phyloP scores from a whole-genome alignment of 768 basidiomycete species.

The Hemileccinum impolitum region DNA sequence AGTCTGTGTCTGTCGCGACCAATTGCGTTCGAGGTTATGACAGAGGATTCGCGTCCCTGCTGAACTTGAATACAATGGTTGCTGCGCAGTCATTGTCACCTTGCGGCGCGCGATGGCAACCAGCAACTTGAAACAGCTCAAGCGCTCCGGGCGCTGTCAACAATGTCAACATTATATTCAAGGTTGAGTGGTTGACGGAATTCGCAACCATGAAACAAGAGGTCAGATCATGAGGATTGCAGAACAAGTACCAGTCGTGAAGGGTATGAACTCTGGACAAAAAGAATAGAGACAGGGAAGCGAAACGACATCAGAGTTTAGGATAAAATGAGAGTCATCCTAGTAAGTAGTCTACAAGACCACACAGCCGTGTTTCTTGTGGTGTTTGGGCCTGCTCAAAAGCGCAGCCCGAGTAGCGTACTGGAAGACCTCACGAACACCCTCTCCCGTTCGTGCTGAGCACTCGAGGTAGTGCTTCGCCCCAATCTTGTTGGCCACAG shows the following conservation, averaged over 20 bases:
- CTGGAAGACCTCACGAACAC: conserved; percentile 98
- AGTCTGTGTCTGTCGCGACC: neutral
- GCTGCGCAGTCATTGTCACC: conserved; percentile 14
- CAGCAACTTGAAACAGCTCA: conserved; percentile 10
- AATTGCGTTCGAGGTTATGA: neutral
- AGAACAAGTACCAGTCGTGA: conserved; percentile 34
- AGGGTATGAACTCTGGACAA: conserved; percentile 34
- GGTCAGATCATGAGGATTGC: conserved; percentile 38
- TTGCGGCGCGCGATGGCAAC: conserved; percentile 13
- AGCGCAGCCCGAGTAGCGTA: conserved; percentile 93
- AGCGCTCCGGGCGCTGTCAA: no score
- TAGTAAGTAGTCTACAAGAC: conserved; percentile 40
- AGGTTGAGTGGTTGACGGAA: conserved; percentile 2
- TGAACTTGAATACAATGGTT: neutral
- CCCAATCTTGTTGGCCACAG: conserved; percentile 93
- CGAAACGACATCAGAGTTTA: conserved; percentile 21
- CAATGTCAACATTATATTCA: no score
- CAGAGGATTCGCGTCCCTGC: no score
- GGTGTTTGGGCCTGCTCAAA: conserved; percentile 49
- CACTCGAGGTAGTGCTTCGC: conserved; percentile 98
- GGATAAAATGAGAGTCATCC: conserved; percentile 17
- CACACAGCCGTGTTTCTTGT: conserved; percentile 43
- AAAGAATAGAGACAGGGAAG: conserved; percentile 14
- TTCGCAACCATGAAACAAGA: conserved; percentile 20
- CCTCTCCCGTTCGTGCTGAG: conserved; percentile 93